Percentiles rank a stretch among this genome's conserved stretches.
These are phyloP conservation scores for Emydomyces testavorans DNA, from an alignment of 2,329 filamentous ascomycete species.

Conservation along the genomic window DNA sequence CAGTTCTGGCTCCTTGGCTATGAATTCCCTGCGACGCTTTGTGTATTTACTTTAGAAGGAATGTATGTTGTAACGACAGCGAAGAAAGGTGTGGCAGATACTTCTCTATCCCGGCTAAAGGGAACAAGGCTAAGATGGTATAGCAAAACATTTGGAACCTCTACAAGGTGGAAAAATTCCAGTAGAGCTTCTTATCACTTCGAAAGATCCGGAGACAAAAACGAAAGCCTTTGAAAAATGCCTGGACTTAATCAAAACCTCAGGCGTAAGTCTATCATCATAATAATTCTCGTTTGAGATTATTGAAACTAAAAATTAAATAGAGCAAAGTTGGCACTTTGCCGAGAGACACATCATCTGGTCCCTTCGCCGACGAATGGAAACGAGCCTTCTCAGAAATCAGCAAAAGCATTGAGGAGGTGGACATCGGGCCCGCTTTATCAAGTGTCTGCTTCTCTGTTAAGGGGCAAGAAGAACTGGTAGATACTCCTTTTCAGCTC, in stretches of 20 bases:
- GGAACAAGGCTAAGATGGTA: conserved; percentile 4
- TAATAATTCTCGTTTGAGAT: background rate
- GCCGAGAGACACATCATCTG: conserved; percentile 69
- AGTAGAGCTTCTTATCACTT: conserved; percentile 79
- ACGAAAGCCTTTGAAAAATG: conserved; percentile 80
- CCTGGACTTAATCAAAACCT: conserved; percentile 71
- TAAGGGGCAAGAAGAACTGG: conserved; percentile 88
- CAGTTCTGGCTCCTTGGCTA: conserved; percentile 98
- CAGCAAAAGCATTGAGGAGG: conserved; percentile 75
- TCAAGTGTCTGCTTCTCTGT: conserved; percentile 76
- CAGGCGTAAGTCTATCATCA: conserved; percentile 53
- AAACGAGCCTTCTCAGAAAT: conserved; percentile 67
- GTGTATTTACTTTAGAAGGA: conserved; percentile 78
- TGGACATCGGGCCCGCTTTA: conserved; percentile 71
- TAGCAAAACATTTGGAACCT: conserved; percentile 84
- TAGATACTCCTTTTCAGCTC: conserved; percentile 23
- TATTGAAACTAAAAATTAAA: conserved; percentile 11
- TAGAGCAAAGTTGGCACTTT: conserved; percentile 84
- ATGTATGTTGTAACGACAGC: conserved; percentile 89
- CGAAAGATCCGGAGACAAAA: conserved; percentile 85
- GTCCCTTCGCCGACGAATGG: conserved; percentile 94
- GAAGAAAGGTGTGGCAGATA: conserved; percentile 70
- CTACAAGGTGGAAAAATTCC: conserved; percentile 87
- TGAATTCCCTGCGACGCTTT: conserved; percentile 91
- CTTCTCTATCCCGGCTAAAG: conserved; percentile 24